These are phyloP conservation scores for Amylocystis lapponica DNA, from an alignment of 768 basidiomycete species.

Conservation along the genomic window DNA sequence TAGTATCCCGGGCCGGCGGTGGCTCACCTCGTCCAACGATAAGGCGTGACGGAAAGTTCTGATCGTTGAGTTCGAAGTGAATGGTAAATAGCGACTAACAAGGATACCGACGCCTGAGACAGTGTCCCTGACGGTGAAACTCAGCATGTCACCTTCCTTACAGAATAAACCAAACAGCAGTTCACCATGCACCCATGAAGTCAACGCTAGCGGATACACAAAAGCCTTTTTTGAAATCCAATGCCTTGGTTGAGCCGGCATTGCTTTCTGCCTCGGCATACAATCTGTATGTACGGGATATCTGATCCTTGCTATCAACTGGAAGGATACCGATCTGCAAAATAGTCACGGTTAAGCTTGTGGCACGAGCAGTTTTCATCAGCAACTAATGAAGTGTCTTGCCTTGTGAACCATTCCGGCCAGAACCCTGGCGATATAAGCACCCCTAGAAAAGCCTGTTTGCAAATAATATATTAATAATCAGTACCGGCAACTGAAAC, in stretches of 20 bases:
- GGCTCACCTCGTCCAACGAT: constrained; percentile 65
- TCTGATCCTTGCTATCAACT: constrained; percentile 66
- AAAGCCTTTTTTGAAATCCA: constrained; percentile 70
- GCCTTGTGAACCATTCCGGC: too few species aligned
- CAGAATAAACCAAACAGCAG: background rate
- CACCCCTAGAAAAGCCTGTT: too few species aligned
- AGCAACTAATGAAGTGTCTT: too few species aligned
- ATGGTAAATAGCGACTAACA: constrained; percentile 56
- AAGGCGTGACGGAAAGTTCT: constrained; percentile 74
- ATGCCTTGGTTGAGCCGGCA: constrained; percentile 39
- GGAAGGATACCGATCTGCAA: too few species aligned
- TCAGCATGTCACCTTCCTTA: background rate
- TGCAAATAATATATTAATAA: too few species aligned
- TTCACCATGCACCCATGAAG: constrained; percentile 73
- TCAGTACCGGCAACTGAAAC: too few species aligned
- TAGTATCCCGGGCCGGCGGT: background rate
- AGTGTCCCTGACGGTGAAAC: constrained; percentile 54
- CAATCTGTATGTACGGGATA: constrained; percentile 70
- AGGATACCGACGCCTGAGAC: constrained; percentile 71
- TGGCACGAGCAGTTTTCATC: too few species aligned
- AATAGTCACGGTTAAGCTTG: too few species aligned
- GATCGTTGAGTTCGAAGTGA: constrained; percentile 58
- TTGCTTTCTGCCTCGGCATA: constrained; percentile 52
- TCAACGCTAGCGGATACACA: constrained; percentile 67
- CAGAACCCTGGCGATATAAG: too few species aligned